Evolutionary conservation across 169 alveolate species (phyloP).

Genomic region (Pseudocohnilembus persalinus): DNA sequence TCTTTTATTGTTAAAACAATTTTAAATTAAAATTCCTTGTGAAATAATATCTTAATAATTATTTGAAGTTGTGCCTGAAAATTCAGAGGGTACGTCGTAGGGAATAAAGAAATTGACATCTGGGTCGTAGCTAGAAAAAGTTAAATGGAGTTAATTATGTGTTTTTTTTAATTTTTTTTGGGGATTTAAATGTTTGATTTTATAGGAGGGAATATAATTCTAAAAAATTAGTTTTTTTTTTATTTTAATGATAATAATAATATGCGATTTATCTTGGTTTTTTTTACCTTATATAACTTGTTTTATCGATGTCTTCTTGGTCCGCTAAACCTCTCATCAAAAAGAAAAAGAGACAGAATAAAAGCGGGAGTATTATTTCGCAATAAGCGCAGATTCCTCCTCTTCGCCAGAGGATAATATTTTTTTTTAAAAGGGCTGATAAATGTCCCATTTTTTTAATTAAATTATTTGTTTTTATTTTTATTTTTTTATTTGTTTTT

Average conservation of each 20-base stretch:
- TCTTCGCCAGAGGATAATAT: slow-evolving; percentile 27
- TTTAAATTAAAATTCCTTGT: background rate
- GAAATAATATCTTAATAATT: background rate
- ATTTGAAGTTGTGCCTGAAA: background rate
- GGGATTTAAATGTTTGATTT: background rate
- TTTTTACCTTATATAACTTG: slow-evolving; percentile 1
- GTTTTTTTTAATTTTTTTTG: background rate
- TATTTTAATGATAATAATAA: too few relatives aligned
- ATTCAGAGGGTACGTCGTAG: background rate
- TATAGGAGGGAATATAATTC: background rate
- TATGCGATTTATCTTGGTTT: too few relatives aligned
- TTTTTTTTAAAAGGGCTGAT: slow-evolving; percentile 33
- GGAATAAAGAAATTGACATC: too few relatives aligned
- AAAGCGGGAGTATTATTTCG: slow-evolving; percentile 40
- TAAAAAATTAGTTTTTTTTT: background rate
- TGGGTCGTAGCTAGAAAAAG: too few relatives aligned
- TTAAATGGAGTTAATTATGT: background rate
- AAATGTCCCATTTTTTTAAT: slow-evolving; percentile 3
- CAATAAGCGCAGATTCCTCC: slow-evolving; percentile 30
- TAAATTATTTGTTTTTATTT: too few relatives aligned
- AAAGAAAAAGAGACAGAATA: slow-evolving; percentile 21
- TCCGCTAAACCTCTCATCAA: background rate
- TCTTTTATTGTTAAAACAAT: background rate
- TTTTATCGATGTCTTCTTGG: background rate
- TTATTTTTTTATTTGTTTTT: too few relatives aligned